phyloP scores from a whole-genome alignment of 192 early-diverging fungal genomes.

The Entrophospora sp. region DNA sequence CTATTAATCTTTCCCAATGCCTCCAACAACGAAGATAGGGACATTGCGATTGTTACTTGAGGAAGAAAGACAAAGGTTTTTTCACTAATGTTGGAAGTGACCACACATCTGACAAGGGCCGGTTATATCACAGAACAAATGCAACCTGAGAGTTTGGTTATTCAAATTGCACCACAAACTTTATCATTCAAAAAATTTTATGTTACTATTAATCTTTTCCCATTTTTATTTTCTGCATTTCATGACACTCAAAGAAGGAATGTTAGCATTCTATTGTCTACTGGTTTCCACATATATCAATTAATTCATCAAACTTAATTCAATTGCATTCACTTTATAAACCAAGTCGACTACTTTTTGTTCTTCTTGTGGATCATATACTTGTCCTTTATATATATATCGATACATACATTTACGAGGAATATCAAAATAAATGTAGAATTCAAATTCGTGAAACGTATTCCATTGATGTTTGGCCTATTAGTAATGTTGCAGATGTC shows the following conservation, averaged over 20 bases:
- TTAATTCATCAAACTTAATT: no score
- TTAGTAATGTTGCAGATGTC: slow-evolving; percentile 2
- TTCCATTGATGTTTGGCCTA: slow-evolving; percentile 9
- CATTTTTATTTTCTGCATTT: background rate
- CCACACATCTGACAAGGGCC: background rate
- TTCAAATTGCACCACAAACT: background rate
- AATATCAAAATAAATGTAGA: background rate
- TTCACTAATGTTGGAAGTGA: background rate
- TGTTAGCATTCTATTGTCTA: background rate
- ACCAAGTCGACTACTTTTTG: background rate
- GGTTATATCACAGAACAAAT: slow-evolving; percentile 13
- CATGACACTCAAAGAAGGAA: slow-evolving; percentile 11
- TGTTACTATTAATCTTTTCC: background rate
- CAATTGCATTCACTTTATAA: background rate
- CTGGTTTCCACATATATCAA: background rate
- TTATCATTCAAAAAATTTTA: background rate
- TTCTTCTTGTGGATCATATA: slow-evolving; percentile 14
- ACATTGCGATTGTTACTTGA: background rate
- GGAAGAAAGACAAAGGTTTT: slow-evolving; percentile 2
- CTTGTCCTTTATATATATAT: slow-evolving; percentile 10
- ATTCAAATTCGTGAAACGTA: slow-evolving; percentile 17
- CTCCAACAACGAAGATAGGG: slow-evolving; percentile 3
- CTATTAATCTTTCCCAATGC: background rate
- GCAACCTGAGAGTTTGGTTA: slow-evolving; percentile 11
- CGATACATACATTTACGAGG: background rate